Conservation (phyloP, 2,329 filamentous ascomycete species). For the Pseudogymnoascus destructans region DNA sequence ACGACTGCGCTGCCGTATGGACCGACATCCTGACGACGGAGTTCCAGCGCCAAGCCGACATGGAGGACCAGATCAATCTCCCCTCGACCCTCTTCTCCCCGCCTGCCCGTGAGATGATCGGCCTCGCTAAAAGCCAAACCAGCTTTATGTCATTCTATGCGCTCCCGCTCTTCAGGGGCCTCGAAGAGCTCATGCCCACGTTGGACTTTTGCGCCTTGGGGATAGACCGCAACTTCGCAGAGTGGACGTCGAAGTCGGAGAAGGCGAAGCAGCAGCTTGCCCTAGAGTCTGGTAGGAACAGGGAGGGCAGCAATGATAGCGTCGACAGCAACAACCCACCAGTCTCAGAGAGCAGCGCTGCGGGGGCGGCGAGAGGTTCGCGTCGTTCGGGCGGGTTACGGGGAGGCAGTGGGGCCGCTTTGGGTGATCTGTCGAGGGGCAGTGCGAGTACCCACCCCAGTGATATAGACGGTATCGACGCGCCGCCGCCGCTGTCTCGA, state of each 20-base stretch:
- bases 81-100: conserved; percentile 75
- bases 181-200: conserved; percentile 72
- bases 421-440: not conserved
- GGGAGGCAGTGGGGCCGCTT: not conserved
- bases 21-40: conserved; percentile 90
- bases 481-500: not conserved
- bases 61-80: conserved; percentile 82
- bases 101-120: conserved; percentile 70
- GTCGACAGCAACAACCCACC: conserved; percentile 16
- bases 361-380: conserved; percentile 14
- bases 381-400: not conserved
- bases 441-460: not conserved
- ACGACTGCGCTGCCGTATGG: conserved; percentile 75
- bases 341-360: conserved; percentile 19
- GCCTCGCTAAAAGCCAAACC: conserved; percentile 76
- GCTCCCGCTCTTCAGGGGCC: conserved; percentile 76
- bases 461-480: not conserved
- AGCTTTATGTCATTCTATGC: conserved; percentile 97
- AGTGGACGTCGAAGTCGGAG: too few relatives aligned
- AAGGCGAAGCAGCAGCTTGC: too few relatives aligned
- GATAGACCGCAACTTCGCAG: conserved; percentile 50
- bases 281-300: not conserved
- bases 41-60: conserved; percentile 81
- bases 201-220: conserved; percentile 78
- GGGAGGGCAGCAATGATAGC: conserved; percentile 30